phyloP scores from a whole-genome alignment of 495 filamentous ascomycete species.

The Pseudomonodictys pantanalensis region DNA sequence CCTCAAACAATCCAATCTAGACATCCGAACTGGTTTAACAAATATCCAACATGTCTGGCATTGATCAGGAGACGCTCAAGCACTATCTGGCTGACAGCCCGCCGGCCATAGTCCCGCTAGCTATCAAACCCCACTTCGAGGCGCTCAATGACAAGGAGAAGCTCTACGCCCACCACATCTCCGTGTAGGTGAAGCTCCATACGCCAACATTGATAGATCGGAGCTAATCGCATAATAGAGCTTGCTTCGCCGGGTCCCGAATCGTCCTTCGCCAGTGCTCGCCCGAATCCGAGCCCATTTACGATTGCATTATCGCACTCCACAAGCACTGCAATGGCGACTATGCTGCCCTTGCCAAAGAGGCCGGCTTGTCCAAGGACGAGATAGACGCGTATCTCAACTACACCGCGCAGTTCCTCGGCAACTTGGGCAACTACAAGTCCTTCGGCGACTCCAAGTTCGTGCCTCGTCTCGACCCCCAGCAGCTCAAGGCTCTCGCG shows the following conservation, averaged over 20 bases:
- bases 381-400: slow-evolving; percentile 74
- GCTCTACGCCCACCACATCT: slow-evolving; percentile 88
- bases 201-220: not conserved
- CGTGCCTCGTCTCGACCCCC: slow-evolving; percentile 70
- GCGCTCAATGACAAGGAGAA: slow-evolving; percentile 73
- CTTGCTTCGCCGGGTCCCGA: slow-evolving; percentile 78
- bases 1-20: not conserved
- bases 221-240: slow-evolving; percentile 50
- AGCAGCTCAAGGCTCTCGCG: slow-evolving; percentile 69
- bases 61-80: slow-evolving; percentile 52
- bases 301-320: slow-evolving; percentile 82
- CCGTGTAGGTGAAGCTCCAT: slow-evolving; percentile 54
- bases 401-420: slow-evolving; percentile 85
- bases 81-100: slow-evolving; percentile 89
- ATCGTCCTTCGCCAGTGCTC: slow-evolving; percentile 86
- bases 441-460: slow-evolving; percentile 95
- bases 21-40: not conserved
- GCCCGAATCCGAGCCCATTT: slow-evolving; percentile 85
- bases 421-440: slow-evolving; percentile 94
- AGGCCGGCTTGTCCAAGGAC: slow-evolving; percentile 66
- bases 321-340: slow-evolving; percentile 71
- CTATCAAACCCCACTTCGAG: slow-evolving; percentile 87
- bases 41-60: slow-evolving; percentile 7
- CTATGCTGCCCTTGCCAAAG: slow-evolving; percentile 67
- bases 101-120: slow-evolving; percentile 77